phyloP scores from a whole-genome alignment of 2,329 filamentous ascomycete genomes.

The Cladophialophora exuberans region DNA sequence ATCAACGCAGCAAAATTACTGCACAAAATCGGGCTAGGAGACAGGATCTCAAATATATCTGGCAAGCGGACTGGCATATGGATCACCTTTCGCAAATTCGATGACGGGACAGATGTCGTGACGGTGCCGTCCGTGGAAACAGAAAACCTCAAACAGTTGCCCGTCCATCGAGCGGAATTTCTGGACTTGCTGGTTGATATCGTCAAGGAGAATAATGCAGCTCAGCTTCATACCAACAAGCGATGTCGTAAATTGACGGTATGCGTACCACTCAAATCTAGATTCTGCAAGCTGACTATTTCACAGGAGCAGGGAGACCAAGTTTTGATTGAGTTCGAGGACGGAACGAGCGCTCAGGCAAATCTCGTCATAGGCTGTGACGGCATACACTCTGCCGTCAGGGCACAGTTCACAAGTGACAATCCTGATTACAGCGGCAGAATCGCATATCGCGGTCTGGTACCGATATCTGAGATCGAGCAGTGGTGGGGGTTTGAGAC shows the following conservation, averaged over 20 bases:
- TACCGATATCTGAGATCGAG: slow-evolving; percentile 21
- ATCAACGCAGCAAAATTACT: slow-evolving; percentile 26
- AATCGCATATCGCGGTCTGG: slow-evolving; percentile 22
- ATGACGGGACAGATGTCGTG: slow-evolving; percentile 40
- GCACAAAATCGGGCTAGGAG: slow-evolving; percentile 39
- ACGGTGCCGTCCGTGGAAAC: slow-evolving; percentile 36
- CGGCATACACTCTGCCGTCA: slow-evolving; percentile 31
- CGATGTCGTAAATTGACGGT: slow-evolving; percentile 19
- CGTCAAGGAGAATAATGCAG: slow-evolving; percentile 42
- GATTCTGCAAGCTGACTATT: slow-evolving; percentile 1
- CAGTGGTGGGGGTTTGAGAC: slow-evolving; percentile 34
- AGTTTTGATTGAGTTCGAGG: slow-evolving; percentile 33
- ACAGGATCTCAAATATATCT: slow-evolving; percentile 36
- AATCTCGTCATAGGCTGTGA: slow-evolving; percentile 33
- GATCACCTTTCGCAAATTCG: slow-evolving; percentile 42
- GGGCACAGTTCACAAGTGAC: slow-evolving; percentile 19
- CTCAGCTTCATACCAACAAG: slow-evolving; percentile 20
- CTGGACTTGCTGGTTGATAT: slow-evolving; percentile 46
- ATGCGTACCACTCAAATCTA: background rate
- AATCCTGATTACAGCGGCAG: slow-evolving; percentile 23
- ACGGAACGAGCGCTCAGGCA: slow-evolving; percentile 31
- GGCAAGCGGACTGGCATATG: slow-evolving; percentile 39
- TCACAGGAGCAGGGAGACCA: slow-evolving; percentile 16
- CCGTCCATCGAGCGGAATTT: slow-evolving; percentile 41
- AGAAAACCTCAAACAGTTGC: slow-evolving; percentile 15